Base-by-base conservation (phyloP, 352 stramenopile species). In the Phytophthora syringae region DNA sequence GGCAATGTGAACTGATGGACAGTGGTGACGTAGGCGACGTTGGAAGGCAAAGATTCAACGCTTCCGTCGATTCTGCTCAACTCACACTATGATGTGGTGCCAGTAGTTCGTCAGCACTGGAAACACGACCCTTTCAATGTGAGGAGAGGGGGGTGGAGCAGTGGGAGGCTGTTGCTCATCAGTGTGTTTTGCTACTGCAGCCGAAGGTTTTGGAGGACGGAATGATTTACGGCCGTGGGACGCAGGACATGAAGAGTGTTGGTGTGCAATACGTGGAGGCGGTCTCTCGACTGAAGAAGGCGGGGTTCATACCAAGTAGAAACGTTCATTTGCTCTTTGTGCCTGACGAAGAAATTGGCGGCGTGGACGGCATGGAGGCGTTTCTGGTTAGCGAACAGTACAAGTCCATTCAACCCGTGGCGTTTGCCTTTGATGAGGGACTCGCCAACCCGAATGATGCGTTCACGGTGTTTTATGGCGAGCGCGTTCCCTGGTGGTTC, bases 181-280 rank as follows among this genome's bases (percentile, higher is more conserved):
- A 12, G 7, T 32, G 12, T 24, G 22, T n/a, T 37, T 36, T 51
- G 25, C 7, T 71, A 30, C 15, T 64, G 7, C 15, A 89, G 82
- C 78, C 70, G 5, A 95, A 88, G 12, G 74, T 97, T 16, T 70
- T 90, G 20, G 87, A 97, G 51, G 86, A 98, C 64, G 93, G 89
- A 7, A 87, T 84, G 50, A 98, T 99, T 64, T 98, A 98, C 72
- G 95, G 92, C 28, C 85, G 95, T 43, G 96, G 96, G 10, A 79
- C 92, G 4, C 96, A 99, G 70, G 96, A 99, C 70, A 99, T 98
- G 95, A 99, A 98, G 71, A 97, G 91, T 68, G 96, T 99, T 12
- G 97, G 89, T 44, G 83, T 98, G 21, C 95, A 99, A 70, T 99
- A 99, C 65, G 85, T 98, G 15, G 88, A 98, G 59, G 93, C 94